Percentiles rank a stretch among this genome's conserved stretches.
phyloP scores from a whole-genome alignment of 2,329 filamentous ascomycete species.

The Colletotrichum tropicale region DNA sequence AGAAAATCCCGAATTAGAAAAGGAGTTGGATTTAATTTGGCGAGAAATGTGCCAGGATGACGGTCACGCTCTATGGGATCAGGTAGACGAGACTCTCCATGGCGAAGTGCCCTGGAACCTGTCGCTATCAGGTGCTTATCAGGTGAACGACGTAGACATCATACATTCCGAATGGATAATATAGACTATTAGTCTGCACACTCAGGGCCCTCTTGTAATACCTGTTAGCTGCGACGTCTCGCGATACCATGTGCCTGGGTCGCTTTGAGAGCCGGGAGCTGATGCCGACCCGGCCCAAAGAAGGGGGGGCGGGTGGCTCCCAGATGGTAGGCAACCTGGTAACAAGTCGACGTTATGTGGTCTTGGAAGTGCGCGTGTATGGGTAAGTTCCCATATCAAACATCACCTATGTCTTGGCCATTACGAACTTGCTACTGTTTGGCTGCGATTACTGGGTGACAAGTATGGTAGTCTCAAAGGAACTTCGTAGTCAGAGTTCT shows the following conservation, averaged over 20 bases:
- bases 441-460: too few species aligned
- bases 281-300: too few species aligned
- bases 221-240: neutral
- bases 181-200: neutral
- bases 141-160: neutral
- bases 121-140: neutral
- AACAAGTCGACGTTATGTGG: too few species aligned
- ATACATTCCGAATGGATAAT: neutral
- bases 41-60: neutral
- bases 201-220: too few species aligned
- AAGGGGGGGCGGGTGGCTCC: too few species aligned
- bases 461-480: too few species aligned
- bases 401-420: too few species aligned
- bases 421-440: too few species aligned
- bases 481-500: too few species aligned
- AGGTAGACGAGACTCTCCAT: neutral
- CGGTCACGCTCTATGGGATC: neutral
- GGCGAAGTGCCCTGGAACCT: neutral
- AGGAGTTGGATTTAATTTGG: neutral
- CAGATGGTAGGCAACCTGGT: too few species aligned
- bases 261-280: neutral
- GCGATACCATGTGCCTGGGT: neutral
- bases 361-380: too few species aligned
- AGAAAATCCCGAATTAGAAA: neutral
- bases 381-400: too few species aligned